Conservation (phyloP, 306 rosid genomes). For the Casuarina equisetifolia region DNA sequence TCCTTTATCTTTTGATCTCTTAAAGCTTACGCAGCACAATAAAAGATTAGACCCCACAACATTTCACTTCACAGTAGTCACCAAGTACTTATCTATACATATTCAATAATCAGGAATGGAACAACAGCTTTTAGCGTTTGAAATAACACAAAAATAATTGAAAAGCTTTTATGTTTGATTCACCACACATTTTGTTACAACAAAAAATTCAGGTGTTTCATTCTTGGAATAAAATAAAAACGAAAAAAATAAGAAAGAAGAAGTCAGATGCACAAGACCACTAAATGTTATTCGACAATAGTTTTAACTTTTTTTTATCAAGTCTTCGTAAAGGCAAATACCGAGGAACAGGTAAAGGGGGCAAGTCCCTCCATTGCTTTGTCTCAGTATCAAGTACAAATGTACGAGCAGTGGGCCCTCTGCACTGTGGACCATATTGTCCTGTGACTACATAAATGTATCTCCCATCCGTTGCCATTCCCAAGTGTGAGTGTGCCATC, state of each 20-base stretch:
- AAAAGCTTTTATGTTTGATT: background rate
- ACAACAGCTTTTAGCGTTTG: background rate
- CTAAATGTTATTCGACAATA: conserved; percentile 2
- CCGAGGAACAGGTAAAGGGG: conserved; percentile 83
- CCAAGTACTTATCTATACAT: background rate
- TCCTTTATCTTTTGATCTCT: background rate
- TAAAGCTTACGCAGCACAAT: background rate
- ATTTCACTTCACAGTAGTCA: background rate
- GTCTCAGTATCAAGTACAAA: conserved; percentile 80
- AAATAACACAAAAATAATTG: background rate
- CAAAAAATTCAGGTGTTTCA: background rate
- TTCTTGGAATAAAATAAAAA: background rate
- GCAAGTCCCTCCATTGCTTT: conserved; percentile 71
- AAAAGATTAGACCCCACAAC: background rate
- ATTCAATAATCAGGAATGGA: background rate
- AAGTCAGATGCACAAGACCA: conserved; percentile 9
- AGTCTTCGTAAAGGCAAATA: conserved; percentile 26
- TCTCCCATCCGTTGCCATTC: conserved; percentile 84
- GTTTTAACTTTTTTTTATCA: background rate
- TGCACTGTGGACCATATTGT: conserved; percentile 91
- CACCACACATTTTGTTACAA: background rate
- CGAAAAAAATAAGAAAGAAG: background rate
- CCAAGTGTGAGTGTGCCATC: conserved; percentile 95
- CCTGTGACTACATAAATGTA: conserved; percentile 79
- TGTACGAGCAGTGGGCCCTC: conserved; percentile 78